These are phyloP conservation scores for Lantana camara DNA, from an alignment of 257 asterid genomes.

Conservation along the genomic window DNA sequence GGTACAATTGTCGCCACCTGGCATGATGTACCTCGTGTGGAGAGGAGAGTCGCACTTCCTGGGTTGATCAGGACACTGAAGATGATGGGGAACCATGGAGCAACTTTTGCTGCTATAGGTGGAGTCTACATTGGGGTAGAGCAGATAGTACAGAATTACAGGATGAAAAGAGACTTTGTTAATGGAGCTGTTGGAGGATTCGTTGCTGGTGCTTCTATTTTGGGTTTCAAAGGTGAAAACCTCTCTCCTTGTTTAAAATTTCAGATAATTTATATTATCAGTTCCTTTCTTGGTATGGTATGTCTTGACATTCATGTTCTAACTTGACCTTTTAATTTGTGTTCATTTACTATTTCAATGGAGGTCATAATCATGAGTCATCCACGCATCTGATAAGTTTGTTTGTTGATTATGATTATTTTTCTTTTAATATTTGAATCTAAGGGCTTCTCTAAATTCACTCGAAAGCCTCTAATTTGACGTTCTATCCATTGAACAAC, in stretches of 20 bases:
- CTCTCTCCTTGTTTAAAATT: slow-evolving; percentile 8
- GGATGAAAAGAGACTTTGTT: slow-evolving; percentile 89
- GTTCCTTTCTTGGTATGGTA: no score
- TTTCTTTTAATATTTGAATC: not conserved
- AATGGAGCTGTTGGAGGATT: slow-evolving; percentile 98
- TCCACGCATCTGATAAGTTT: not conserved
- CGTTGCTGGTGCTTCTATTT: slow-evolving; percentile 84
- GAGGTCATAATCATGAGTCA: not conserved
- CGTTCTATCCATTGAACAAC: not conserved
- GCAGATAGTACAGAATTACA: slow-evolving; percentile 69
- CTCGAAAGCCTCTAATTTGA: slow-evolving; percentile 1
- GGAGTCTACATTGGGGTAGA: slow-evolving; percentile 90
- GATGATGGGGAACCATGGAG: slow-evolving; percentile 93
- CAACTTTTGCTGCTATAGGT: slow-evolving; percentile 92
- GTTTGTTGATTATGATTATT: not conserved
- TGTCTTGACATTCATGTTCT: slow-evolving; percentile 1
- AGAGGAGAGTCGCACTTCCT: slow-evolving; percentile 92
- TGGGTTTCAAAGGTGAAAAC: slow-evolving; percentile 80
- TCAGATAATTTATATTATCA: not conserved
- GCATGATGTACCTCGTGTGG: slow-evolving; percentile 98
- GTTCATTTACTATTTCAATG: not conserved
- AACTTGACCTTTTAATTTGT: not conserved
- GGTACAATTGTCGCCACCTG: slow-evolving; percentile 93
- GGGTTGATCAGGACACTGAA: slow-evolving; percentile 87
- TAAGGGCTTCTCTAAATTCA: slow-evolving; percentile 4